Evolutionary conservation across 179 eudicot species (phyloP), one percentile per base, ranked within the genome.

Genomic region (Beta corolliflora): DNA sequence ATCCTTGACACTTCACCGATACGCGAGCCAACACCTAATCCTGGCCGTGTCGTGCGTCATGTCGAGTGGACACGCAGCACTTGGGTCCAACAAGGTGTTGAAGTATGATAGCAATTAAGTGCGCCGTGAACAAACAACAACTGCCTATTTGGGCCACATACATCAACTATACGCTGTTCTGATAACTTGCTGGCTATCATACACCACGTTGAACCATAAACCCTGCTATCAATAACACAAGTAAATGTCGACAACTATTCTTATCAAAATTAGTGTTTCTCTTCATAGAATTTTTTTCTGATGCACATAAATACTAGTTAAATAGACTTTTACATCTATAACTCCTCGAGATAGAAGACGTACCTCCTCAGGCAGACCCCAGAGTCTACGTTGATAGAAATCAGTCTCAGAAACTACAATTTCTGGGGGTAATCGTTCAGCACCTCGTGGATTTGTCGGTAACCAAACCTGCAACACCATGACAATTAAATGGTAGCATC

Each of bases 361-460:
- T 45, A 93, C 98, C 94, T 93, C 94, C 67, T 83, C 84, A 8
- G 98, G 96, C 65, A 36, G 66, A 82, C 93, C 95, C 91, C 93
- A 92, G 53, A 90, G 87, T 81, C 91, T 89, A 73, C 91, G 90
- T 63, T 75, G 77, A 77, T 92, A 91, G 31, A 87, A 83, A 86
- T 93, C 98, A 56, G 94, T 88, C 82, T 93, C 86, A 2, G 91
- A 31, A 76, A 41, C 83, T 29, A 89, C 76, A 29, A 91, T 89
- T 69, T 89, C 93, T 46, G 96, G 91, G 45, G 98, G 91, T 25
- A 93, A 89, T 75, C 90, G 85, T 83, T 93, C 93, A 55, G 98
- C 91, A 67, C 96, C 98, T 77, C 90, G 82, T 53, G 98, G 98
- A 85, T 93, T 93, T 65, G 89, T 83, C 19, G 89, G 83, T 55